Percentiles rank a stretch among this genome's conserved stretches.
These are phyloP conservation scores for Malus orientalis DNA, from an alignment of 306 rosid genomes.

Conservation along the genomic window DNA sequence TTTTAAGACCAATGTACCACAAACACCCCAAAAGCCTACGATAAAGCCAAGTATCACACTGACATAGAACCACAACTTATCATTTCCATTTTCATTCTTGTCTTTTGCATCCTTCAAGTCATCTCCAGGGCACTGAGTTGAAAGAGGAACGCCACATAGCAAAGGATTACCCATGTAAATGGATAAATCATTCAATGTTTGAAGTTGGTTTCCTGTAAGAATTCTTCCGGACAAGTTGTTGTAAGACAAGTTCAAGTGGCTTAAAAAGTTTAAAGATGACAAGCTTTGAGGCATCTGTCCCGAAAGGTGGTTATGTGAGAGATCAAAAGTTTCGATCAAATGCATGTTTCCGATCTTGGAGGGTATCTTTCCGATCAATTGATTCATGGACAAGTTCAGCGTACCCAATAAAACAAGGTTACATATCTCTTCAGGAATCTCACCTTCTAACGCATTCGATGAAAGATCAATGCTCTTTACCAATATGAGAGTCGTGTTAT, in stretches of 20 bases:
- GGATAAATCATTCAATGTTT: neutral
- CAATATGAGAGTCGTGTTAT: neutral
- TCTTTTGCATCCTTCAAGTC: neutral
- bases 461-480: neutral
- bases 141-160: neutral
- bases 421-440: neutral
- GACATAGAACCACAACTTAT: neutral
- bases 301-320: neutral
- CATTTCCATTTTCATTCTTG: too few species aligned
- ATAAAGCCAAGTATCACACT: neutral
- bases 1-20: neutral
- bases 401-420: neutral
- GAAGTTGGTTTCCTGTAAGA: neutral
- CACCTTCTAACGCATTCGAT: neutral
- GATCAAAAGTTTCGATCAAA: neutral
- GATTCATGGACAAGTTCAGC: constrained; percentile 5
- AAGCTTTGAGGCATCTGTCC: neutral
- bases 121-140: neutral
- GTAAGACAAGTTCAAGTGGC: neutral
- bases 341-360: neutral
- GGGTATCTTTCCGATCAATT: neutral
- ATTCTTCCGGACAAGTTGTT: constrained; percentile 4
- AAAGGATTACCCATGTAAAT: neutral
- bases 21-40: neutral
- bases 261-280: neutral